Base-by-base conservation (phyloP, 257 asterid genomes). In the Nicotiana noctiflora region DNA sequence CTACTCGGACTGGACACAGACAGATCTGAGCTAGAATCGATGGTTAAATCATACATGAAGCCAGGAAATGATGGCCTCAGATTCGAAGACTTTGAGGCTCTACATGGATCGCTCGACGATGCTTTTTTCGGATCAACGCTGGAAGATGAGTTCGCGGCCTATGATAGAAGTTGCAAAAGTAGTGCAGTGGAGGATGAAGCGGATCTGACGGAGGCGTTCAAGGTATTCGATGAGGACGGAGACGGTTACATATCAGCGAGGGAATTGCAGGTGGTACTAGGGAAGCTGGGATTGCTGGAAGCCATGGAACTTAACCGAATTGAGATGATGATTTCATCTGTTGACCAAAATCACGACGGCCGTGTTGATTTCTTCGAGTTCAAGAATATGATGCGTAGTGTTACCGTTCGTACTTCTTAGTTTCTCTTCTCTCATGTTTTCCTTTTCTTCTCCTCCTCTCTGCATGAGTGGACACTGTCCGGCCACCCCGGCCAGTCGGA, bases 191-290 rank as follows among this genome's bases (percentile, higher is more conserved):
- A 62, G 80, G 89, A 87, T 8, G 97, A 92, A 59, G 75, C 92
- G 1, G 97, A 92, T 82, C 89, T 92, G 56, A 17, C 76, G 19
- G 97, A 92, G 89, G 97, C 95, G 7, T 92, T 92, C 83, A 90
- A 89, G 90, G 97, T 92, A 31, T 92, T 92, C 79, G 97, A 92
- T 7, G 93, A 87, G 81, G 91, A 92, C 46, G 92, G 95, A 13
- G 95, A 92, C 57, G 97, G 95, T 0, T 90, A 79, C 88, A 92
- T 92, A 78, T 88, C 92, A 1, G 96, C 92, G 8, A 84, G 64
- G 81, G 96, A 91, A 80, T 80, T 91, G 81, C 91, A 92, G 80
- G 82, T 52, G 21, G 97, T 92, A 29, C 21, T 92, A n/a, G 86
- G 80, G 3, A 92, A 92, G 81, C 82, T 92, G 4, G 97, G 97